These are phyloP conservation scores for Ceratobasidium sp. DNA, from an alignment of 1,284 basidiomycete genomes.

Conservation along the genomic window DNA sequence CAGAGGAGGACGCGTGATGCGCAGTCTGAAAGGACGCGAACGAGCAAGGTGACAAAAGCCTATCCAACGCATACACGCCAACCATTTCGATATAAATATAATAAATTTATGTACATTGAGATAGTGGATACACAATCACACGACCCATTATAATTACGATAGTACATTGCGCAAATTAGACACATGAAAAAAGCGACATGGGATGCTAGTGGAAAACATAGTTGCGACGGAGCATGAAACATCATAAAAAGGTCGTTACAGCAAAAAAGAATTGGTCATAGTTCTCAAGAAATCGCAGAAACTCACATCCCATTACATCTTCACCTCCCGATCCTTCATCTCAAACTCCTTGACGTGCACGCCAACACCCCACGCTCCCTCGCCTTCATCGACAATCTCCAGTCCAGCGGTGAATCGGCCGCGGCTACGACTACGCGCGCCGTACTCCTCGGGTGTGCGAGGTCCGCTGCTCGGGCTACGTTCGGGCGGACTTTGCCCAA, in stretches of 20 bases:
- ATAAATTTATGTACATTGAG: too few species aligned
- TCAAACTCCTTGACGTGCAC: background rate
- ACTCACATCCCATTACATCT: slow-evolving; percentile 2
- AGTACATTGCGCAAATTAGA: too few species aligned
- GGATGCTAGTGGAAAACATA: too few species aligned
- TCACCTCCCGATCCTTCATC: background rate
- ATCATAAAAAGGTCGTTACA: background rate
- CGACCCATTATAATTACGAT: too few species aligned
- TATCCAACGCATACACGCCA: too few species aligned
- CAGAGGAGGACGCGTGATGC: too few species aligned
- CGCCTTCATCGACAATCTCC: slow-evolving; percentile 28
- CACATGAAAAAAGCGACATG: too few species aligned
- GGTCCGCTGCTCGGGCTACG: slow-evolving; percentile 26
- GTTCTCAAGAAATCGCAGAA: background rate
- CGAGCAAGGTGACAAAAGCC: too few species aligned
- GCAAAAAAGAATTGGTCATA: background rate
- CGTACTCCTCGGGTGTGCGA: slow-evolving; percentile 33
- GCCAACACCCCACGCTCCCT: background rate
- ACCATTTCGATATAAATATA: too few species aligned
- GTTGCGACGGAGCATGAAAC: too few species aligned
- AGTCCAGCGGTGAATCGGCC: slow-evolving; percentile 25
- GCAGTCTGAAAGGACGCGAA: too few species aligned
- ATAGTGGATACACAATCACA: too few species aligned
- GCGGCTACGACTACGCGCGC: slow-evolving; percentile 22
- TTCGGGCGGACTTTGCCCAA: slow-evolving; percentile 8